Evolutionary conservation across 2,329 filamentous ascomycete species (phyloP), one percentile per base, ranked within the genome.

Genomic region (Pestalotiopsis sp.): DNA sequence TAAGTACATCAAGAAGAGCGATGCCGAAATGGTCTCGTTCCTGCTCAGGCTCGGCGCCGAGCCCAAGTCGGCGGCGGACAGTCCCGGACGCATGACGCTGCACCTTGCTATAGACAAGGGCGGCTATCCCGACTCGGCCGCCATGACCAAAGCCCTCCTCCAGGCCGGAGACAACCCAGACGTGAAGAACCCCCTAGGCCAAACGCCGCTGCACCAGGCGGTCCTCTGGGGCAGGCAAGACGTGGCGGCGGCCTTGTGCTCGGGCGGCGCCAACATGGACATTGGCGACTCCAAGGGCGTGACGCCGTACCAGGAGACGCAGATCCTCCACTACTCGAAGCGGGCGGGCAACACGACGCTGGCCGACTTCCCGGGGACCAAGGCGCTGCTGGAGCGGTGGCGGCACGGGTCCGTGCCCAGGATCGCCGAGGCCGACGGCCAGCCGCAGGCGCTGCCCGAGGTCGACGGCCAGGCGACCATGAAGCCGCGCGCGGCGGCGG

Each of bases 181-280:
- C 64, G 39, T 27, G 17, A 68, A 68, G 14, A 70, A 72, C 59
- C 38, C 62, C 12, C 39, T 67, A 4, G 70, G 71, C 6, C 68
- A 72, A 39, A 73, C 72, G 13, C 41, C 67, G n/a, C 67, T 73
- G n/a, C 71, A 73, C 60, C 27, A 71, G 23, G 72, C 72, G 7
- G 66, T 71, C 6, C 63, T 68, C 20, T 64, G 69, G 61, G 72
- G 72, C 13, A 66, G 70, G 14, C 64, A 64, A 25, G 69, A 70
- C 56, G 61, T 66, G 4, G 69, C 67, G 23, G 49, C 25, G 12
- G n/a, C 65, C 9, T 59, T 70, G n/a, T 70, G 67, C 39, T 25
- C 58, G 36, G 13, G 25, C n/a, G 63, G 69, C 13, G 69, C 69
- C 4, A 66, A 45, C 60, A 58, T 66, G 23, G 41, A 68, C 38